Evolutionary conservation across 192 early-diverging fungal genomes (phyloP), one percentile per base, ranked within the genome.

Genomic region (Spinellus fusiger): DNA sequence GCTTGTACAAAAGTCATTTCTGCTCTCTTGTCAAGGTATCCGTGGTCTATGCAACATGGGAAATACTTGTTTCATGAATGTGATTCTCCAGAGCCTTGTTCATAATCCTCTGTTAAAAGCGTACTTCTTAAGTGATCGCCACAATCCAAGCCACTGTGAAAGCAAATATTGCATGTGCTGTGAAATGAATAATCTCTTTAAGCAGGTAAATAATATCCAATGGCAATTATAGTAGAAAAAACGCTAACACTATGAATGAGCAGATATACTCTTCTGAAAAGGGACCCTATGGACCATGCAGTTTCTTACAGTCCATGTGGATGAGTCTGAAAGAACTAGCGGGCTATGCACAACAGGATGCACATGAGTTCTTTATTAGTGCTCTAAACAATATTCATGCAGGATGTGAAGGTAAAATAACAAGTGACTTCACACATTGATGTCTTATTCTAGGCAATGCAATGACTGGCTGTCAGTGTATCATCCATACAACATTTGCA

Each of bases 331-430:
- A 83, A 44, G 86, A 96, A 48, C 73, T 98, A 28, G 94, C 96
- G 16, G 89, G 93, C 8, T 95, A 95, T 60, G 84, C 87, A 13
- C 94, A 98, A 73, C 95, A 99, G 69, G 95, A 98, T 60, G 94
- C 95, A 1, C 96, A 99, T 69, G 96, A 99, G 60, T 98, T 95
- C 58, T 92, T 98, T 63, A 93, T 97, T 40, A 86, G 92, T 10
- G 74, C 90, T 5, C 66, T 98, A 51, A 91, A 97, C 62, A 76
- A 86, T 52, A 85, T 99, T 56, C 96, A 99, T 61, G 78, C 71
- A 28, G 80, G 64, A 59, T 89, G 66, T 34, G 71, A 64, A 66
- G 78, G 69, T 75, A 80, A n/a, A n/a, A n/a, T n/a, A n/a, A n/a
- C n/a, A n/a, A n/a, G n/a, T n/a, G n/a, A n/a, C n/a, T n/a, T n/a